Conservation (phyloP, 257 asterid genomes). For the Sherardia arvensis region DNA sequence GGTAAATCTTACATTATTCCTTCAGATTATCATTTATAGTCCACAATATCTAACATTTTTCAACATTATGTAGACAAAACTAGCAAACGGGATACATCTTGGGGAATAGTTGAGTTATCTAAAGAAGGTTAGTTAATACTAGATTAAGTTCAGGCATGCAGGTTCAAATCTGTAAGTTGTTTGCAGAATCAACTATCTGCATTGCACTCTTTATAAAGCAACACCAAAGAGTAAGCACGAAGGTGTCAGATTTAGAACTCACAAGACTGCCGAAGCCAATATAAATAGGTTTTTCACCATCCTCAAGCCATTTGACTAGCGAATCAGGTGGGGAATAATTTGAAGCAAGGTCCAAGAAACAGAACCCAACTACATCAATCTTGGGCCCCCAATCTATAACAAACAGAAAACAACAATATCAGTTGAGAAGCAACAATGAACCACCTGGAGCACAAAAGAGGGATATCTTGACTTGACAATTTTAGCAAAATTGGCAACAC, state of each 20-base stretch:
- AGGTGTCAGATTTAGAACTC: conserved; percentile 25
- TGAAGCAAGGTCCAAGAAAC: conserved; percentile 90
- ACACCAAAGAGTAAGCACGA: background rate
- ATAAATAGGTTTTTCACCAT: conserved; percentile 66
- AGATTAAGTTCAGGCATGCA: background rate
- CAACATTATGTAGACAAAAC: background rate
- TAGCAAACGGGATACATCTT: background rate
- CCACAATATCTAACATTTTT: background rate
- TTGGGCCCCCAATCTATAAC: conserved; percentile 89
- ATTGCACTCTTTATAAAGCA: background rate
- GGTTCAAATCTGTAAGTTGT: background rate
- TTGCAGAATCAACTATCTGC: background rate
- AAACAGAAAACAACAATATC: conserved; percentile 2
- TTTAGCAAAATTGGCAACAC: background rate
- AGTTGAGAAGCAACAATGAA: background rate
- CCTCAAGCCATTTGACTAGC: conserved; percentile 71
- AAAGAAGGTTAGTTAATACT: background rate
- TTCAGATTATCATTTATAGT: background rate
- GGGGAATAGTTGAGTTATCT: background rate
- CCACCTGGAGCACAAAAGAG: background rate
- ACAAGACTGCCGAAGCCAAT: conserved; percentile 97
- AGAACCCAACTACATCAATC: conserved; percentile 86
- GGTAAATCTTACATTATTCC: background rate
- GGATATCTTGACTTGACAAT: background rate
- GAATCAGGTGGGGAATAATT: conserved; percentile 63